Evolutionary conservation across 225 moss, liverwort and hornwort species (phyloP).

Genomic region (Sphagnum tenellum): DNA sequence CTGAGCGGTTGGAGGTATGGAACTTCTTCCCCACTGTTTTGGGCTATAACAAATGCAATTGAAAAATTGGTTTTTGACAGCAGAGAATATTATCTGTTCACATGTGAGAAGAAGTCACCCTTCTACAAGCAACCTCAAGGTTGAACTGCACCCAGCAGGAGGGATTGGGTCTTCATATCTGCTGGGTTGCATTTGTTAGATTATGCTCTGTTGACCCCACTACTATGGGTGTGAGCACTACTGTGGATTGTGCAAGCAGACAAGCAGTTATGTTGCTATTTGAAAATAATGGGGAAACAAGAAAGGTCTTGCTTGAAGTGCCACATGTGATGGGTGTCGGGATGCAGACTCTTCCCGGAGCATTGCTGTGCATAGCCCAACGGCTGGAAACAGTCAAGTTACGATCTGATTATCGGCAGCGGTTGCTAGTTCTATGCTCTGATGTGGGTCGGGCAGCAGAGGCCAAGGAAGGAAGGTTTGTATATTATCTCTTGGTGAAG

Average conservation of each 20-base stretch:
- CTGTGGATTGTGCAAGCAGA: too few relatives aligned
- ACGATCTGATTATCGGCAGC: slow-evolving; percentile 57
- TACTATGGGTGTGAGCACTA: too few relatives aligned
- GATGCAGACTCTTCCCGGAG: slow-evolving; percentile 63
- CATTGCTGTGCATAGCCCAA: slow-evolving; percentile 68
- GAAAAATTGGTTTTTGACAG: too few relatives aligned
- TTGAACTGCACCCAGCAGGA: too few relatives aligned
- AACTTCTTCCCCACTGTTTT: background rate
- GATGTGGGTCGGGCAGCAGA: slow-evolving; percentile 73
- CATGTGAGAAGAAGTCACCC: too few relatives aligned
- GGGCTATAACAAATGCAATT: background rate
- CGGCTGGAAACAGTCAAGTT: slow-evolving; percentile 50
- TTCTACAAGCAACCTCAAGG: too few relatives aligned
- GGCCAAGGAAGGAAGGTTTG: slow-evolving; percentile 66
- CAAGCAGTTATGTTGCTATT: too few relatives aligned
- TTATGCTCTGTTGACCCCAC: too few relatives aligned
- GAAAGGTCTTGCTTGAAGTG: too few relatives aligned
- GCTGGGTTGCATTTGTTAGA: background rate
- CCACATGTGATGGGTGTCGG: background rate
- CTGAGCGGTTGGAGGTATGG: slow-evolving; percentile 65
- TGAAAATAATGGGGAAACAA: too few relatives aligned
- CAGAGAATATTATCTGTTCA: too few relatives aligned
- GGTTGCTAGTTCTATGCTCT: slow-evolving; percentile 68
- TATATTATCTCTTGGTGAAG: background rate
- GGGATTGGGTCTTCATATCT: too few relatives aligned